phyloP scores from a whole-genome alignment of 2,329 filamentous ascomycete genomes.

The Periglandula ipomoeae region DNA sequence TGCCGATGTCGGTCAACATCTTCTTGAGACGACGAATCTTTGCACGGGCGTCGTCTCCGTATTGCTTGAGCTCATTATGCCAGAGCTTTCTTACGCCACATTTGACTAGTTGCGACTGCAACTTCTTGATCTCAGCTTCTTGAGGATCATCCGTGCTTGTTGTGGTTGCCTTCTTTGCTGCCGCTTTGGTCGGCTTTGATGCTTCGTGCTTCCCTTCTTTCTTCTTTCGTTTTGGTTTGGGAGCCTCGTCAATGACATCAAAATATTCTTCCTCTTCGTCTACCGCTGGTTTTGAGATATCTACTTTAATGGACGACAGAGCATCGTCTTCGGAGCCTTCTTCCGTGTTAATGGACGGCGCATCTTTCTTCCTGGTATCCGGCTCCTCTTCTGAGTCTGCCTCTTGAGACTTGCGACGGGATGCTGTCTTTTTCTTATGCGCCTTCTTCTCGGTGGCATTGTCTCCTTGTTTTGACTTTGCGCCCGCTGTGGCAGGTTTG shows the following conservation, averaged over 20 bases:
- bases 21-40: slow-evolving; percentile 75
- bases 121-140: slow-evolving; percentile 73
- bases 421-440: slow-evolving; percentile 7
- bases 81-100: slow-evolving; percentile 92
- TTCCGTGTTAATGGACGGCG: slow-evolving; percentile 6
- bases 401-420: slow-evolving; percentile 10
- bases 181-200: slow-evolving; percentile 20
- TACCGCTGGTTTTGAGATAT: slow-evolving; percentile 14
- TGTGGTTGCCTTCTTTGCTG: slow-evolving; percentile 18
- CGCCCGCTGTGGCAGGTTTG: slow-evolving; percentile 21
- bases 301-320: slow-evolving; percentile 11
- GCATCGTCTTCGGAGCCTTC: slow-evolving; percentile 14
- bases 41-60: slow-evolving; percentile 57
- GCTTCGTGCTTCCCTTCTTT: slow-evolving; percentile 26
- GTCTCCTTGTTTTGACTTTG: not conserved
- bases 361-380: slow-evolving; percentile 9
- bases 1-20: slow-evolving; percentile 74
- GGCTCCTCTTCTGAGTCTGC: slow-evolving; percentile 9
- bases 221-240: slow-evolving; percentile 49
- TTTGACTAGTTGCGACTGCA: slow-evolving; percentile 79
- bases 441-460: slow-evolving; percentile 5
- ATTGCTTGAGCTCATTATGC: slow-evolving; percentile 73
- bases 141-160: slow-evolving; percentile 43
- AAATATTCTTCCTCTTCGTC: slow-evolving; percentile 31
- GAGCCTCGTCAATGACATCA: slow-evolving; percentile 63